These are phyloP conservation scores for Phaeolepiota aurea DNA, from an alignment of 768 basidiomycete species.

Conservation along the genomic window DNA sequence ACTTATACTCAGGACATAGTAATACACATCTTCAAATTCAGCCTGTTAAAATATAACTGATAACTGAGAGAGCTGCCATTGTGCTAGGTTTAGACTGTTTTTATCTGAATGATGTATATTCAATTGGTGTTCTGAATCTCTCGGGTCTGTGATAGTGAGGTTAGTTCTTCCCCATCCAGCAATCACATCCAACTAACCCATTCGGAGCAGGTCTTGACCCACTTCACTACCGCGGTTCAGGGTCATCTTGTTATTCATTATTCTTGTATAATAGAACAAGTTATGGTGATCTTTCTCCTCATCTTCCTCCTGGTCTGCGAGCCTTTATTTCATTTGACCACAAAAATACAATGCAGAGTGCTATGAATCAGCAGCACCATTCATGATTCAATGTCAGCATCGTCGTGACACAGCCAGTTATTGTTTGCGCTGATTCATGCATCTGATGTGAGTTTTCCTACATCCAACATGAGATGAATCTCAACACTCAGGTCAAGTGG, in stretches of 20 bases:
- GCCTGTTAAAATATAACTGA: no score
- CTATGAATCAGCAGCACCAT: conserved; percentile 67
- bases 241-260: no score
- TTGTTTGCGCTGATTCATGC: conserved; percentile 54
- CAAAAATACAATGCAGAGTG: conserved; percentile 84
- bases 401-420: conserved; percentile 57
- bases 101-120: no score
- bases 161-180: conserved; percentile 16
- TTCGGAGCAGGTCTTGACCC: conserved; percentile 52
- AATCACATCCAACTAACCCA: conserved; percentile 2
- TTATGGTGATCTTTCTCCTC: no score
- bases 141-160: no score
- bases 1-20: no score
- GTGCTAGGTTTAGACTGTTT: no score
- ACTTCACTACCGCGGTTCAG: conserved; percentile 38
- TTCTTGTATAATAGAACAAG: no score
- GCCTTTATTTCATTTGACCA: conserved; percentile 74
- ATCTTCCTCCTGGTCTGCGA: conserved; percentile 45
- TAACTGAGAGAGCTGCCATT: no score
- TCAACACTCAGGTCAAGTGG: conserved; percentile 61
- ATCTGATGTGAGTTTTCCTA: conserved; percentile 35
- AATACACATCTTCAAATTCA: no score
- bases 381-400: conserved; percentile 67
- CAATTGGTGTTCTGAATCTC: no score
- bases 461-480: neutral